phyloP scores from a whole-genome alignment of 805 yeast species.

The Yarrowia alimentaria region DNA sequence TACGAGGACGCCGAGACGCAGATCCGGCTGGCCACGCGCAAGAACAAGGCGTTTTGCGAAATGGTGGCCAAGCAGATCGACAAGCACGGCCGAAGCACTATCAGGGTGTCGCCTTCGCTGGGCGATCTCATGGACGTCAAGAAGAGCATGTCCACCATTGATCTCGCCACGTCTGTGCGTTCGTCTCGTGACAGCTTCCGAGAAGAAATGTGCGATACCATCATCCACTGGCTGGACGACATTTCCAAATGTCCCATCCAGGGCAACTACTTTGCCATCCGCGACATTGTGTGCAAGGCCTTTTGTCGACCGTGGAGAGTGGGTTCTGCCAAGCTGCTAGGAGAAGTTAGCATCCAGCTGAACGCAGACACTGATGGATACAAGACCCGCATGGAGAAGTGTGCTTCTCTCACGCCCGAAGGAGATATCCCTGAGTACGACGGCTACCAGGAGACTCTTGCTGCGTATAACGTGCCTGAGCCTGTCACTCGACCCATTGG shows the following conservation, averaged over 20 bases:
- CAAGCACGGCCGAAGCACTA: slow-evolving; percentile 64
- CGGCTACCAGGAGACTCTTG: slow-evolving; percentile 21
- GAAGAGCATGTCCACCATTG: slow-evolving; percentile 52
- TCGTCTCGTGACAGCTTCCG: slow-evolving; percentile 67
- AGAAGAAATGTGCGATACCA: slow-evolving; percentile 77
- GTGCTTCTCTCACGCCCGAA: slow-evolving; percentile 22
- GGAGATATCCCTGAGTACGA: slow-evolving; percentile 22
- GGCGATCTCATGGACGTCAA: slow-evolving; percentile 53
- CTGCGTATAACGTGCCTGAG: slow-evolving; percentile 14
- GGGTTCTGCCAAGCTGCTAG: slow-evolving; percentile 44
- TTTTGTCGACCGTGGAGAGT: slow-evolving; percentile 61
- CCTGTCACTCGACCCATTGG: slow-evolving; percentile 2
- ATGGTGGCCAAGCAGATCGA: slow-evolving; percentile 71
- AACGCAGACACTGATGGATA: slow-evolving; percentile 5
- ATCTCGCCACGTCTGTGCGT: slow-evolving; percentile 63
- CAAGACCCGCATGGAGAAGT: slow-evolving; percentile 11
- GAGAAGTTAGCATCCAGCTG: slow-evolving; percentile 1
- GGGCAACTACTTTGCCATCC: slow-evolving; percentile 48
- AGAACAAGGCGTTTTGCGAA: slow-evolving; percentile 60
- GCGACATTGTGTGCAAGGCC: slow-evolving; percentile 55
- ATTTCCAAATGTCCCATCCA: slow-evolving; percentile 55
- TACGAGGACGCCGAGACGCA: slow-evolving; percentile 69
- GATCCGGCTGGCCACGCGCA: slow-evolving; percentile 61
- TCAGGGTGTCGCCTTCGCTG: slow-evolving; percentile 56
- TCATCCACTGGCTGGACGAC: slow-evolving; percentile 63